Evolutionary conservation across 768 basidiomycete genomes (phyloP), one percentile per base, ranked within the genome.

Genomic region (Hericium rajendrae): DNA sequence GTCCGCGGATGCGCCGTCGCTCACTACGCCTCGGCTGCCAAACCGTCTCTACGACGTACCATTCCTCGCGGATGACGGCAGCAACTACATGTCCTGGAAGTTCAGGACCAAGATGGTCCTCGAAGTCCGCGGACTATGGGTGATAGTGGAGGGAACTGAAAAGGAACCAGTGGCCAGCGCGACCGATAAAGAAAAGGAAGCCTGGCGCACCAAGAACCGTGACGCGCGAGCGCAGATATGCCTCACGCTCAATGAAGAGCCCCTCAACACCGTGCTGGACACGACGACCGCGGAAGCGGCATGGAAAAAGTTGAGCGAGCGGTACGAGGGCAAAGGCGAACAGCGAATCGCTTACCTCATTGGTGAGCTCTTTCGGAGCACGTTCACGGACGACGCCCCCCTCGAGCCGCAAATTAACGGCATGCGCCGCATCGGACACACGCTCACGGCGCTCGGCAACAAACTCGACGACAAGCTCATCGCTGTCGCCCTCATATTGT

Each of bases 211-310:
- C 26, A 26, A 4, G 3, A 26, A 26, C 3, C 4, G 26, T 26
- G 26, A 26, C 26, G 64, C 65, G 1, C 22, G 46, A 2, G 63
- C 61, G 6, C 65, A 69, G 49, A 62, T 67, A 12, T 58, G 51
- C 8, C 65, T 67, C 16, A 67, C 66, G 6, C 53, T 67, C 15
- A 60, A 61, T 26, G 66, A 67, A 24, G 60, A 65, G 38, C 65
- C 66, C 0, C 56, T 67, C 1, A 63, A 53, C 50, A 51, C 62
- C 18, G 64, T 69, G 13, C 48, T 66, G 18, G 54, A 62, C 52
- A 26, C 53, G 1, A 48, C 3, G 12, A 46, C 53, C 9, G 60
- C 65, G 9, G 56, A 51, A 32, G 62, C 62, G 20, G 58, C 52
- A 13, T 67, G 65, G 66, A 60, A 57, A 3, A 63, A 64, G 55